Conservation (phyloP, 1,139 yeast species). For the Nakaseomyces sp. region DNA sequence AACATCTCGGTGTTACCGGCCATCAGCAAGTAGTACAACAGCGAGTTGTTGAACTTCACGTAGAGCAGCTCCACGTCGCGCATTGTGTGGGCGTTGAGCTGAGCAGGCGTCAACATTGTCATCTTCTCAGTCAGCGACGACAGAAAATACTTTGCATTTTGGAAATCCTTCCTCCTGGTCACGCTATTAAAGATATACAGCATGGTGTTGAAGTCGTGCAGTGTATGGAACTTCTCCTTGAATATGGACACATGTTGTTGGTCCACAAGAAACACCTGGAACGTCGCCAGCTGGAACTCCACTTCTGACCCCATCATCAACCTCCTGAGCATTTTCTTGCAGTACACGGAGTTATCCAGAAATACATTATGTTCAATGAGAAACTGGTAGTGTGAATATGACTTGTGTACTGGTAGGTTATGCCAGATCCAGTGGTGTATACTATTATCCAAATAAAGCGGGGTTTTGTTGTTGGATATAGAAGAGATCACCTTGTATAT, state of each 20-base stretch:
- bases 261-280: conserved; percentile 20
- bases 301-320: conserved; percentile 25
- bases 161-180: conserved; percentile 15
- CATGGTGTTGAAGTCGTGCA: conserved; percentile 21
- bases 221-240: conserved; percentile 15
- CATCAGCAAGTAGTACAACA: conserved; percentile 16
- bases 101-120: background rate
- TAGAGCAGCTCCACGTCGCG: conserved; percentile 7
- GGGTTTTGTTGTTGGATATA: too few species aligned
- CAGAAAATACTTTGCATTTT: conserved; percentile 19
- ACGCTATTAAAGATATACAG: conserved; percentile 13
- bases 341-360: conserved; percentile 15
- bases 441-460: background rate
- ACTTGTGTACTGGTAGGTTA: conserved; percentile 13
- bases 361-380: conserved; percentile 21
- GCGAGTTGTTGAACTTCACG: conserved; percentile 16
- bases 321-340: conserved; percentile 10
- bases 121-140: background rate
- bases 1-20: conserved; percentile 16
- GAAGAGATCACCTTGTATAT: background rate
- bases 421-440: conserved; percentile 26
- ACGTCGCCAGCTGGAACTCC: conserved; percentile 23
- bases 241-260: conserved; percentile 12
- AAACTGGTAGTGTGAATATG: conserved; percentile 21
- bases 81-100: background rate